Evolutionary conservation across 257 asterid species (phyloP).

Genomic region (Forsythia suspensa): DNA sequence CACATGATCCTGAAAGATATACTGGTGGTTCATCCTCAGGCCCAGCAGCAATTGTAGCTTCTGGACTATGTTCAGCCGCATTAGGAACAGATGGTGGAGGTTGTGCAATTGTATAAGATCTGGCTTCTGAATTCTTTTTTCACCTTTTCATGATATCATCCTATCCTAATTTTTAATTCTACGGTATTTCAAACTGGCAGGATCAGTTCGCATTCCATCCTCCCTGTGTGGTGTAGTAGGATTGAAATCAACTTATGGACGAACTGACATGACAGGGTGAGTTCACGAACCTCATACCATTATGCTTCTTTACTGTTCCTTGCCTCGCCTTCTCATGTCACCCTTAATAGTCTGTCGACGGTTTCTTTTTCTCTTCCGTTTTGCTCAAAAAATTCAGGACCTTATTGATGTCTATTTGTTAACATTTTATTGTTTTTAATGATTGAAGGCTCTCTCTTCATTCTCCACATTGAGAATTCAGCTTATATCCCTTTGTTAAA

Average conservation of each 20-base stretch:
- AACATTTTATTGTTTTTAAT: neutral
- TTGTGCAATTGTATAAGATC: slow-evolving; percentile 38
- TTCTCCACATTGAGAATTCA: neutral
- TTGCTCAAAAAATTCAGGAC: neutral
- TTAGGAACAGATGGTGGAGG: slow-evolving; percentile 99
- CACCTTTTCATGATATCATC: slow-evolving; percentile 8
- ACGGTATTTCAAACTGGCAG: slow-evolving; percentile 44
- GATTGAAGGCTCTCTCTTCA: neutral
- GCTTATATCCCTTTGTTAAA: neutral
- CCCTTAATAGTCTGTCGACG: neutral
- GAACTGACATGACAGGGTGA: slow-evolving; percentile 84
- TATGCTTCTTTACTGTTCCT: slow-evolving; percentile 16
- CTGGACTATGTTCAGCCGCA: slow-evolving; percentile 96
- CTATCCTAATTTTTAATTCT: slow-evolving; percentile 23
- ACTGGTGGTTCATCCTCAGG: slow-evolving; percentile 99
- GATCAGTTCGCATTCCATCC: slow-evolving; percentile 95
- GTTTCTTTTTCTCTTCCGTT: slow-evolving; percentile 1
- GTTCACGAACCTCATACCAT: slow-evolving; percentile 22
- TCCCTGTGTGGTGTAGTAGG: slow-evolving; percentile 97
- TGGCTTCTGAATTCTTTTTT: slow-evolving; percentile 27
- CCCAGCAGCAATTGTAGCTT: slow-evolving; percentile 95
- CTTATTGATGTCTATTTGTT: neutral
- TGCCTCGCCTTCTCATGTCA: slow-evolving; percentile 8
- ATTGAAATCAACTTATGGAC: slow-evolving; percentile 86
- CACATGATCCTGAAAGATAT: slow-evolving; percentile 92